phyloP scores from a whole-genome alignment of 495 filamentous ascomycete genomes.

The Venustampulla echinocandica region DNA sequence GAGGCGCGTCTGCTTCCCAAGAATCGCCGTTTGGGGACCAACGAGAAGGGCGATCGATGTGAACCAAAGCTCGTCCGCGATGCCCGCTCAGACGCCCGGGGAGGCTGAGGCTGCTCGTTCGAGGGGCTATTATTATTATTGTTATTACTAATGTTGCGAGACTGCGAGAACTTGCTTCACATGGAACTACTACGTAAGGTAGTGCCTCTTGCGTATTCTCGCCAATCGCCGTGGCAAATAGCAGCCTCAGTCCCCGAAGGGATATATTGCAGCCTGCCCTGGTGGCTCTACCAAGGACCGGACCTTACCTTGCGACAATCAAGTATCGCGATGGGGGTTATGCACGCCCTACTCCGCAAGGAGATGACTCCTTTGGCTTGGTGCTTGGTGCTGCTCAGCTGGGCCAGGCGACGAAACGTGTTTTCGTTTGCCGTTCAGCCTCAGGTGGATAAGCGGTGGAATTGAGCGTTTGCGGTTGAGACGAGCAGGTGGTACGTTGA shows the following conservation, averaged over 20 bases:
- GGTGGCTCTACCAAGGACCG: conserved; percentile 2
- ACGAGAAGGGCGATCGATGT: too few relatives aligned
- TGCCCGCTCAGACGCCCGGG: too few relatives aligned
- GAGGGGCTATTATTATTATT: too few relatives aligned
- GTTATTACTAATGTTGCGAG: too few relatives aligned
- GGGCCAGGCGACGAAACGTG: conserved; percentile 8
- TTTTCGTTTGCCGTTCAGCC: background rate
- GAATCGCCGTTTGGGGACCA: conserved; percentile 1
- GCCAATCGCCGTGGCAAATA: conserved; percentile 9
- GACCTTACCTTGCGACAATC: too few relatives aligned
- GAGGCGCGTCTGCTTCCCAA: background rate
- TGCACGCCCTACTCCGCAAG: too few relatives aligned
- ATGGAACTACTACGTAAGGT: background rate
- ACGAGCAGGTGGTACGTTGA: too few relatives aligned
- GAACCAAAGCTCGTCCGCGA: too few relatives aligned
- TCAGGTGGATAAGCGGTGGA: background rate
- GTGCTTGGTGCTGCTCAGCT: conserved; percentile 15
- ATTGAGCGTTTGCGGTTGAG: too few relatives aligned
- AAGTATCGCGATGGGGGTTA: too few relatives aligned
- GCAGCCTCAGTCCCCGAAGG: background rate
- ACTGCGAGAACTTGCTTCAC: too few relatives aligned
- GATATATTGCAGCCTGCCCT: background rate
- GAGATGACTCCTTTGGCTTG: conserved; percentile 18
- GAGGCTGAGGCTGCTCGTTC: too few relatives aligned
- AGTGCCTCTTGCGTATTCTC: conserved; percentile 9